Base-by-base conservation (phyloP, 257 asterid genomes). In the Knoxia roxburghii region DNA sequence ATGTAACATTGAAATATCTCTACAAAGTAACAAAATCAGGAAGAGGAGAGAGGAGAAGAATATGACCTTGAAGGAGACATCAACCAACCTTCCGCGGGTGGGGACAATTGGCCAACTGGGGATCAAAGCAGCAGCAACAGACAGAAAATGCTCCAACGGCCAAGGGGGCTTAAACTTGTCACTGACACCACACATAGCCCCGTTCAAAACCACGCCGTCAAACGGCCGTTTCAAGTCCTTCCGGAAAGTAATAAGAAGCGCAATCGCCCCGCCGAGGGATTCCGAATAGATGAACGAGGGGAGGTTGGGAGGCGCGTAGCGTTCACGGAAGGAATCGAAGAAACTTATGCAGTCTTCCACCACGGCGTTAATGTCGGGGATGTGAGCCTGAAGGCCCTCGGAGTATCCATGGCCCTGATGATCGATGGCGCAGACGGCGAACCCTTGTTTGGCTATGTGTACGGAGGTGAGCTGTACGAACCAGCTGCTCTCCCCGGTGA, bases 401-500 rank as follows among this genome's bases (percentile, higher is more conserved):
- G 97, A 86, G 85, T 37, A 90, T 12, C 99, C 99, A 64, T 93
- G 99, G 57, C 99, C 91, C 86, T 86, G 88, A 79, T 93, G 99
- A 76, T 93, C 99, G 75, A 93, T 83, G 1, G 97, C 99, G 81
- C 99, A 93, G 58, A 93, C 99, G 30, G 91, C 91, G 75, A 93
- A 93, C 0, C 97, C 97, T 52, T 85, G 91, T 56, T 82, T 79
- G 12, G 88, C 85, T 18, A 85, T 41, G 71, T 82, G 82, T 18
- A 90, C 90, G 78, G 96, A 77, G 55, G 99, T 93, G 83, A 90
- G 95, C 79, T 85, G 97, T 54, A 88, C 83, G 78, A 94, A 80
- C 99, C 97, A 90, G 82, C 88, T 90, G 65, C 93, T 81, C 75
- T 94, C 99, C 45, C 99, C 99, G 76, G 99, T 94, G 96, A 48